phyloP scores from a whole-genome alignment of 331 rosid genomes.

The Rosa hybrid region DNA sequence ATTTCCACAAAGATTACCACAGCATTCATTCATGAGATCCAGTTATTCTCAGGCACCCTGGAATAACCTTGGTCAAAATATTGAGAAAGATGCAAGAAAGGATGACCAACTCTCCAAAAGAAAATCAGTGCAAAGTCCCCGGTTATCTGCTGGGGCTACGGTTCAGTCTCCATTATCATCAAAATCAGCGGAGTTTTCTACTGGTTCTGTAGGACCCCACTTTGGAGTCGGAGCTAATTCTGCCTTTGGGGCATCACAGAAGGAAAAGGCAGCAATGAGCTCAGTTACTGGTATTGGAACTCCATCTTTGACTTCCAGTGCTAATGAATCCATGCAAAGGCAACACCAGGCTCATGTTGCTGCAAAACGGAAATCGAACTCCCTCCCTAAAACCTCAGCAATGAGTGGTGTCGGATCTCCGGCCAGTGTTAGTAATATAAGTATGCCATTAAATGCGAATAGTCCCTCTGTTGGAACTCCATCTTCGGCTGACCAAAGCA shows the following conservation, averaged over 20 bases:
- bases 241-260: constrained; percentile 57
- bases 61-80: constrained; percentile 69
- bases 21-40: constrained; percentile 57
- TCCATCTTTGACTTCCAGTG: constrained; percentile 67
- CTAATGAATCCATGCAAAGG: constrained; percentile 79
- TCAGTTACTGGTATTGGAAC: constrained; percentile 61
- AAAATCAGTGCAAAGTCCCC: constrained; percentile 82
- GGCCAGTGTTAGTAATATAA: constrained; percentile 76
- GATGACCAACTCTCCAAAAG: constrained; percentile 80
- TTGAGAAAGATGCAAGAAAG: constrained; percentile 78
- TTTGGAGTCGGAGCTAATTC: constrained; percentile 60
- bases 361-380: constrained; percentile 70
- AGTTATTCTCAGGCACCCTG: constrained; percentile 72
- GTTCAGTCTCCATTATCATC: constrained; percentile 85
- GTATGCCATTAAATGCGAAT: constrained; percentile 63
- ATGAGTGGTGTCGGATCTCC: constrained; percentile 90
- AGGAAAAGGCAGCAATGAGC: constrained; percentile 67
- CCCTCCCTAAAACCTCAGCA: constrained; percentile 77
- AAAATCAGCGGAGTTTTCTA: constrained; percentile 90
- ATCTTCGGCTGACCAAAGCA: constrained; percentile 49
- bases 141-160: constrained; percentile 67
- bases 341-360: constrained; percentile 80
- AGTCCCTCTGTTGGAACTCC: constrained; percentile 87
- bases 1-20: constrained; percentile 60
- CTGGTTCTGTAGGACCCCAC: constrained; percentile 80